Conservation (phyloP, 495 filamentous ascomycete genomes). For the Melanomma pulvis-pyrius region DNA sequence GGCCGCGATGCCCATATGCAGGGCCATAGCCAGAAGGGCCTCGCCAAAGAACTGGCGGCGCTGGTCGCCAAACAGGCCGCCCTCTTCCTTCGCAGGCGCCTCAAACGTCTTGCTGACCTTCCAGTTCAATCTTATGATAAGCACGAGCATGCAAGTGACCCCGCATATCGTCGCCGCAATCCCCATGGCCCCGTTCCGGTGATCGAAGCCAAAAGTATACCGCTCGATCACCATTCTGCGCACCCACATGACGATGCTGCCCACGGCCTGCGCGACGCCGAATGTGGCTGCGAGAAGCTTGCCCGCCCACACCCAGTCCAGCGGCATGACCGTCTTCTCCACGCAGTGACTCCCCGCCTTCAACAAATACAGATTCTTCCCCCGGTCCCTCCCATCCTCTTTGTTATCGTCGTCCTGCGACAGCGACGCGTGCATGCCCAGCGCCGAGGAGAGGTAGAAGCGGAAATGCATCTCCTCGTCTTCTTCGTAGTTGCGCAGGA, state of each 20-base stretch:
- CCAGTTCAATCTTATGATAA: conserved; percentile 17
- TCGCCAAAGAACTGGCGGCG: conserved; percentile 3
- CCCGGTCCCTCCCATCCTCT: not conserved
- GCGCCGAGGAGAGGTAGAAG: conserved; percentile 19
- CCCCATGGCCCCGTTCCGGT: conserved; percentile 26
- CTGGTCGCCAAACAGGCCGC: not conserved
- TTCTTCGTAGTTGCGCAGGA: conserved; percentile 27
- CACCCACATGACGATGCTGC: conserved; percentile 27
- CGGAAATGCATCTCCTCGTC: conserved; percentile 19
- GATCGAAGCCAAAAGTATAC: conserved; percentile 9
- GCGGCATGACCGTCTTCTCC: conserved; percentile 6
- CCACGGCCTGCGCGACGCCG: conserved; percentile 20
- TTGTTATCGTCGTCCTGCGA: conserved; percentile 11
- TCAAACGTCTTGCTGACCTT: conserved; percentile 18
- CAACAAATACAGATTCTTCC: conserved; percentile 7
- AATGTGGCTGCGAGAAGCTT: conserved; percentile 16
- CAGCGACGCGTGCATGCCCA: conserved; percentile 15
- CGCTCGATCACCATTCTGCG: not conserved
- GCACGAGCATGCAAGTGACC: conserved; percentile 3
- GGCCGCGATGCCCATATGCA: conserved; percentile 11
- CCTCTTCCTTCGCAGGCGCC: not conserved
- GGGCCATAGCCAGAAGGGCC: conserved; percentile 12
- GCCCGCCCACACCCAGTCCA: conserved; percentile 12
- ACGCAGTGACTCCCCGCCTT: conserved; percentile 11
- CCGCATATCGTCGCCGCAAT: conserved; percentile 24